Evolutionary conservation across 345 rosid species (phyloP).

Genomic region (Mallotus nudiflorus): DNA sequence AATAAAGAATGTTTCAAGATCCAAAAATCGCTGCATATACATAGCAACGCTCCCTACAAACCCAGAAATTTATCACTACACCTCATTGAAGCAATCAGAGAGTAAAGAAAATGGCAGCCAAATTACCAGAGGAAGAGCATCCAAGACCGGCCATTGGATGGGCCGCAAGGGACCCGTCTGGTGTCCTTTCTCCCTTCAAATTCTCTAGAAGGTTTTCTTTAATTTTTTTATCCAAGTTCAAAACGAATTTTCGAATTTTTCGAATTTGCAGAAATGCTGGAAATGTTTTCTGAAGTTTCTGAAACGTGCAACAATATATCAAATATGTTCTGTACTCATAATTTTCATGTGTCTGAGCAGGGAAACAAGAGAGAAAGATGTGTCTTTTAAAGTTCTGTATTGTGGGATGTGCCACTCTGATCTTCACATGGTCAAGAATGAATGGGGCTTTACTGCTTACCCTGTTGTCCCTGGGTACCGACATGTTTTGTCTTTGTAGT

Average conservation of each 20-base stretch:
- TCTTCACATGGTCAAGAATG: slow-evolving; percentile 12
- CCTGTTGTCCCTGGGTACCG: slow-evolving; percentile 23
- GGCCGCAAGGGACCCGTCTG: slow-evolving; percentile 63
- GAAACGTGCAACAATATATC: no score
- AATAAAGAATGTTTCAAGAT: no score
- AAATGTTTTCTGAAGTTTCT: no score
- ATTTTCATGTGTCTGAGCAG: no score
- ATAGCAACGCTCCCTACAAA: no score
- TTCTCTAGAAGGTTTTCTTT: slow-evolving; percentile 55
- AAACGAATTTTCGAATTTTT: background rate
- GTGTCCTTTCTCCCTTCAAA: slow-evolving; percentile 57
- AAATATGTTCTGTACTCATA: no score
- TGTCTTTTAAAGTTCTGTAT: background rate
- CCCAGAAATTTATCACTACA: no score
- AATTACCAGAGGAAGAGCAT: slow-evolving; percentile 26
- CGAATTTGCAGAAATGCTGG: background rate
- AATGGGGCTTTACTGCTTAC: slow-evolving; percentile 12
- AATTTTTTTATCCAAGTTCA: background rate
- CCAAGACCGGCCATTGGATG: slow-evolving; percentile 46
- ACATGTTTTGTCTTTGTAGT: background rate
- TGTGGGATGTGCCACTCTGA: slow-evolving; percentile 16
- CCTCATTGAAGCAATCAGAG: no score
- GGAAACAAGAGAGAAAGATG: slow-evolving; percentile 17
- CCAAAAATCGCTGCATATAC: no score
- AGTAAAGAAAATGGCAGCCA: background rate